Evolutionary conservation across 2,329 filamentous ascomycete genomes (phyloP).

Genomic region (Beauveria caledonica): DNA sequence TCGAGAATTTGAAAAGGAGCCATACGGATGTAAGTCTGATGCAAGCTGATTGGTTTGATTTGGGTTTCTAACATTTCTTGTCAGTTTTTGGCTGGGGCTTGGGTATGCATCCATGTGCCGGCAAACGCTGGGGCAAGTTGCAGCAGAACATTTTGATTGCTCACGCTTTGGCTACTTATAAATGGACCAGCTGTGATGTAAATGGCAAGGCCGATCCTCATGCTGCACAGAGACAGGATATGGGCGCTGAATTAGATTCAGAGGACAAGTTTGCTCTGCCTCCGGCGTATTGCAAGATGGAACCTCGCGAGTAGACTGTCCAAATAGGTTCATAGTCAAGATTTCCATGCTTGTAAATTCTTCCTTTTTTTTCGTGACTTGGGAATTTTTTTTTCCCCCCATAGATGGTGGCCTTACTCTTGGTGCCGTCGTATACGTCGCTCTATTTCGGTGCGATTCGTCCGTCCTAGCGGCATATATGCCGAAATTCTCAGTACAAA

Average conservation of each 20-base stretch:
- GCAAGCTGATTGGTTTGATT: not conserved
- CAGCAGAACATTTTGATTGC: slow-evolving; percentile 14
- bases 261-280: not conserved
- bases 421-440: not conserved
- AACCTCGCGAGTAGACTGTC: not conserved
- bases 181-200: slow-evolving; percentile 12
- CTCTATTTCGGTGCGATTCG: not conserved
- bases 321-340: not conserved
- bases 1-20: not conserved
- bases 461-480: not conserved
- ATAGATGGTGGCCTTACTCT: not conserved
- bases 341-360: not conserved
- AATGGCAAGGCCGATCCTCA: not conserved
- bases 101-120: slow-evolving; percentile 14
- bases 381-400: not conserved
- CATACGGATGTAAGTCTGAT: slow-evolving; percentile 11
- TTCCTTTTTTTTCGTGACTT: not conserved
- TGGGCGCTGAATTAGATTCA: not conserved
- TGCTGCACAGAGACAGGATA: not conserved
- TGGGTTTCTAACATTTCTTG: not conserved
- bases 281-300: not conserved
- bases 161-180: slow-evolving; percentile 12
- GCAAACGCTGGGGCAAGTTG: slow-evolving; percentile 15
- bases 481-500: not conserved
- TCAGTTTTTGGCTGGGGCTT: slow-evolving; percentile 14